A percentile compares a stretch with the other conserved stretches of the same genome.
These are phyloP conservation scores for Solanum raphanifolium DNA, from an alignment of 257 asterid species.

Conservation along the genomic window DNA sequence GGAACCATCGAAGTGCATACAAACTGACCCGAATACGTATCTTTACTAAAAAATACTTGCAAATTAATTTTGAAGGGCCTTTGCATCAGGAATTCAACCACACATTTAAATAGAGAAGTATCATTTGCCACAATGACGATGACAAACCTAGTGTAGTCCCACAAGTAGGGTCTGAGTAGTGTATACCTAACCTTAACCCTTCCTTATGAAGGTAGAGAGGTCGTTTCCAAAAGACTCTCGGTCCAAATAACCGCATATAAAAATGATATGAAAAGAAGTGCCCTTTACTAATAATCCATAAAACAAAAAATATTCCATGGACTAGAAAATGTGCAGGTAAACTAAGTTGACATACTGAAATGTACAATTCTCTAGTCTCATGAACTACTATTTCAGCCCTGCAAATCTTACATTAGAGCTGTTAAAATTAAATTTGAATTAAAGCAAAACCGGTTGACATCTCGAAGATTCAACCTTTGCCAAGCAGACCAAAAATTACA, in stretches of 20 bases:
- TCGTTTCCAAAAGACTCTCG: neutral
- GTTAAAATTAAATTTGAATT: neutral
- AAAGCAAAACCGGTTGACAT: neutral
- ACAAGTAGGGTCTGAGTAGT: neutral
- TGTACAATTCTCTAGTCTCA: neutral
- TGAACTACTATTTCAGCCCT: neutral
- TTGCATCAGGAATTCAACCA: neutral
- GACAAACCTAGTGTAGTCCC: neutral
- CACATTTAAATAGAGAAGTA: neutral
- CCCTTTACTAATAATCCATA: neutral
- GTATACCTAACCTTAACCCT: neutral
- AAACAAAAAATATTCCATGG: neutral
- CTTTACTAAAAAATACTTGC: neutral
- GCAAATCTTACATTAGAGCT: neutral
- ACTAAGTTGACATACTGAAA: neutral
- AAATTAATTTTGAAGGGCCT: neutral
- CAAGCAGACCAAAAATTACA: neutral
- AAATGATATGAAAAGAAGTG: neutral
- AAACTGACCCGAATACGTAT: neutral
- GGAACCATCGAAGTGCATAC: neutral
- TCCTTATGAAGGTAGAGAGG: neutral
- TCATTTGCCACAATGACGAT: neutral
- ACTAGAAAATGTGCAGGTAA: neutral
- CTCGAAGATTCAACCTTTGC: neutral
- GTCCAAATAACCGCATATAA: neutral